Evolutionary conservation across 345 rosid species (phyloP).

Genomic region (Acer yangbiense): DNA sequence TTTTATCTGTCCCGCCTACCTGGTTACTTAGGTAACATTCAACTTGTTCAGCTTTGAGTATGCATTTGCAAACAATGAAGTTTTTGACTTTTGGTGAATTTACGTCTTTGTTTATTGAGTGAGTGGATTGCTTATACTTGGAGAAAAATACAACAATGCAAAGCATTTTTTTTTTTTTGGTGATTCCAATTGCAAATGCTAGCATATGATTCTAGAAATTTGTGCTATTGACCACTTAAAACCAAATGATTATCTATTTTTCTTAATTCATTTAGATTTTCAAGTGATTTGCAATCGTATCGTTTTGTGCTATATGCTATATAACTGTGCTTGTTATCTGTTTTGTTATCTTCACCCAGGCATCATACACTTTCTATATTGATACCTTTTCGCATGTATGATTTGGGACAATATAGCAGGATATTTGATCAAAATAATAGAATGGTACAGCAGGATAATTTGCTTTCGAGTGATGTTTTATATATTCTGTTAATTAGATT

Average conservation of each 20-base stretch:
- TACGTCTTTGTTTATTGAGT: neutral
- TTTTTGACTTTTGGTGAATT: neutral
- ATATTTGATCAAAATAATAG: neutral
- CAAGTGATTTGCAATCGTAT: neutral
- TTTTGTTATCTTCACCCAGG: neutral
- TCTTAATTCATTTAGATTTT: neutral
- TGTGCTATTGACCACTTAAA: neutral
- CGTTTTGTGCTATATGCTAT: neutral
- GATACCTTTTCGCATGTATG: neutral
- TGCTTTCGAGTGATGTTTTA: neutral
- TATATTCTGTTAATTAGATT: neutral
- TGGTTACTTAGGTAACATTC: constrained; percentile 66
- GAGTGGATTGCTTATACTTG: neutral
- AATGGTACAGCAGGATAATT: neutral
- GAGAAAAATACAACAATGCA: neutral
- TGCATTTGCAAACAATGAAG: constrained; percentile 1
- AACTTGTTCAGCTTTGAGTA: constrained; percentile 9
- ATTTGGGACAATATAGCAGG: neutral
- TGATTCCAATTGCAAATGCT: neutral
- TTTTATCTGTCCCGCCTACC: constrained; percentile 86
- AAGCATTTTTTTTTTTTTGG: neutral
- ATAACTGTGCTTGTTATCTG: neutral
- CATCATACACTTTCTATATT: neutral
- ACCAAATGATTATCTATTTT: neutral
- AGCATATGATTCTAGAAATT: neutral